Percentiles rank a stretch among this genome's conserved stretches.
Evolutionary conservation across 345 rosid species (phyloP).

Genomic region (Kernera saxatilis): DNA sequence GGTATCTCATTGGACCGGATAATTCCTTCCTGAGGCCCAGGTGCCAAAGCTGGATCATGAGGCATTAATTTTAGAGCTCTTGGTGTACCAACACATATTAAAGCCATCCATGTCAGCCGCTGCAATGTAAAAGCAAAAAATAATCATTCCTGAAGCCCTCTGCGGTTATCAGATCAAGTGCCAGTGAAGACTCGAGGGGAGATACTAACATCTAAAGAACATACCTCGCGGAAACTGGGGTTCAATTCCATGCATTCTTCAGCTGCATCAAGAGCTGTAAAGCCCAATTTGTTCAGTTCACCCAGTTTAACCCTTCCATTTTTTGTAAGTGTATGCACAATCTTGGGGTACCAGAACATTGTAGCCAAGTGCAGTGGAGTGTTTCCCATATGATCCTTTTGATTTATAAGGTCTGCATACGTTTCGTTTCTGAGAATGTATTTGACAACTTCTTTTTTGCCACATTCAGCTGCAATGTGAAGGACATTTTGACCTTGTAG

Average conservation of each 20-base stretch:
- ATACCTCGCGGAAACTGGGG: slow-evolving; percentile 2
- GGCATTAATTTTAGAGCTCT: neutral
- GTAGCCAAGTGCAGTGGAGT: slow-evolving; percentile 19
- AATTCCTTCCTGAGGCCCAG: neutral
- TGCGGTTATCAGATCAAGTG: neutral
- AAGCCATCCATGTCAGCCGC: slow-evolving; percentile 9
- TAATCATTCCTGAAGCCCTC: neutral
- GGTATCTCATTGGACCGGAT: neutral
- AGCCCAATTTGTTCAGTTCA: neutral
- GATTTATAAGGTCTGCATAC: neutral
- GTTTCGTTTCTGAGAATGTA: neutral
- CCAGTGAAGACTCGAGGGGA: too few relatives aligned
- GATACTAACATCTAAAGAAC: neutral
- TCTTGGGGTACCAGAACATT: slow-evolving; percentile 5
- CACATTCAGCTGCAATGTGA: slow-evolving; percentile 6
- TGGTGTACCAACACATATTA: neutral
- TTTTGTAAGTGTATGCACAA: neutral
- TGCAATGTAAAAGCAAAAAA: neutral
- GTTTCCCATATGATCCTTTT: slow-evolving; percentile 1
- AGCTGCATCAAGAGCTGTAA: slow-evolving; percentile 12
- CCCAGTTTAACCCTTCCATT: neutral
- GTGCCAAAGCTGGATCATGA: neutral
- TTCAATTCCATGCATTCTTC: neutral
- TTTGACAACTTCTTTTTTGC: neutral
- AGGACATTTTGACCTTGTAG: slow-evolving; percentile 1